Evolutionary conservation across 805 yeast species (phyloP).

Genomic region (Candida oleophila): DNA sequence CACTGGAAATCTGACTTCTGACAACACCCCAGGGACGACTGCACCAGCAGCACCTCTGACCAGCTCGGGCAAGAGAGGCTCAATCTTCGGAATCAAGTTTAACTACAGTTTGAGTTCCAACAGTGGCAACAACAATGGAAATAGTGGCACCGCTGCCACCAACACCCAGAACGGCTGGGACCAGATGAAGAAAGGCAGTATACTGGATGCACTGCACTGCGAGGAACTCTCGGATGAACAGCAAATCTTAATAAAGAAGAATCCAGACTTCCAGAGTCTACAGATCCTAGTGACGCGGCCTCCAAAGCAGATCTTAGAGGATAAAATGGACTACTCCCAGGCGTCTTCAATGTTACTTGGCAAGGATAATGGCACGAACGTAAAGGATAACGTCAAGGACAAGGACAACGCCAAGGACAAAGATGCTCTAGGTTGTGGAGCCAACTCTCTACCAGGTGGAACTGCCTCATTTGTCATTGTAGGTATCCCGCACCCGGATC

Average conservation of each 20-base stretch:
- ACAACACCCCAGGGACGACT: not conserved
- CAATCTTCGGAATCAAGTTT: conserved; percentile 42
- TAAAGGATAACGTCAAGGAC: conserved; percentile 11
- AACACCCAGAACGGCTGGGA: conserved; percentile 3
- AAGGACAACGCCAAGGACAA: conserved; percentile 12
- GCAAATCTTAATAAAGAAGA: conserved; percentile 25
- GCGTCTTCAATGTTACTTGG: conserved; percentile 33
- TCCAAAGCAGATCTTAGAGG: conserved; percentile 9
- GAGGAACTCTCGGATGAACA: conserved; percentile 34
- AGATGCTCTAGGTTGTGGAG: not conserved
- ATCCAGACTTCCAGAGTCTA: conserved; percentile 29
- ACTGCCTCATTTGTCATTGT: conserved; percentile 33
- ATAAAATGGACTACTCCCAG: conserved; percentile 28
- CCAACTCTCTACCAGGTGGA: conserved; percentile 10
- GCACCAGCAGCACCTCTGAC: not conserved
- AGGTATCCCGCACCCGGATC: conserved; percentile 43
- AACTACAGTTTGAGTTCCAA: conserved; percentile 12
- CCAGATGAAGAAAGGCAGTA: conserved; percentile 9
- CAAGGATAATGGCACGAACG: conserved; percentile 11
- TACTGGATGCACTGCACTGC: conserved; percentile 30
- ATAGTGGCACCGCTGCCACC: not conserved
- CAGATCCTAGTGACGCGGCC: conserved; percentile 39
- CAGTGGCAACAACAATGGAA: conserved; percentile 1
- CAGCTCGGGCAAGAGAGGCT: conserved; percentile 25
- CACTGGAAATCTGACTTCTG: not conserved